Evolutionary conservation across 176 grass and related monocot species (phyloP).

Genomic region (Cenchrus fungigraminus): DNA sequence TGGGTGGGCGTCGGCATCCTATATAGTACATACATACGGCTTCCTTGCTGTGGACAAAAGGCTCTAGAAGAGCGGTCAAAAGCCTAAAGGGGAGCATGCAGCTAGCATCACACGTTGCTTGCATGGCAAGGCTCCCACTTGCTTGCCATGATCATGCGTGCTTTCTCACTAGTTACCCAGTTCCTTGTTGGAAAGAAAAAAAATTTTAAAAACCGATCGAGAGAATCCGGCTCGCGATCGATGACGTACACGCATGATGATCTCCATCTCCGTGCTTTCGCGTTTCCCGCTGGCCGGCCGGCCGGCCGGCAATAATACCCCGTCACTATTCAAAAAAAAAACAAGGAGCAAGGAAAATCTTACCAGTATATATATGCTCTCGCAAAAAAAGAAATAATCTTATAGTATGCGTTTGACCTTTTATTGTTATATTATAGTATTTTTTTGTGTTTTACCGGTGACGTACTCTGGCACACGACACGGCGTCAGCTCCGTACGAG

Average conservation of each 20-base stretch:
- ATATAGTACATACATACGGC: not conserved
- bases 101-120: constrained; percentile 24
- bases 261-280: not conserved
- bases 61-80: constrained; percentile 27
- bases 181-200: not conserved
- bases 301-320: too few species aligned
- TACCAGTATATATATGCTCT: too few species aligned
- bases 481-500: not conserved
- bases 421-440: too few species aligned
- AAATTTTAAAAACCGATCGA: too few species aligned
- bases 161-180: not conserved
- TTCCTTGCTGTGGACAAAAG: constrained; percentile 25
- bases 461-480: not conserved
- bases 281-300: not conserved
- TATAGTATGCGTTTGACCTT: too few species aligned
- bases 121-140: constrained; percentile 37
- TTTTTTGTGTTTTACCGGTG: not conserved
- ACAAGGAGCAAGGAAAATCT: too few species aligned
- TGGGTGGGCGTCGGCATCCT: not conserved
- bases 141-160: not conserved
- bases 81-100: constrained; percentile 10
- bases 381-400: too few species aligned
- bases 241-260: not conserved
- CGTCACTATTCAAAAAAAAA: too few species aligned
- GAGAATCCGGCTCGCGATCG: not conserved